Evolutionary conservation across 2,329 filamentous ascomycete genomes (phyloP).

Genomic region (Exophiala calicioides): DNA sequence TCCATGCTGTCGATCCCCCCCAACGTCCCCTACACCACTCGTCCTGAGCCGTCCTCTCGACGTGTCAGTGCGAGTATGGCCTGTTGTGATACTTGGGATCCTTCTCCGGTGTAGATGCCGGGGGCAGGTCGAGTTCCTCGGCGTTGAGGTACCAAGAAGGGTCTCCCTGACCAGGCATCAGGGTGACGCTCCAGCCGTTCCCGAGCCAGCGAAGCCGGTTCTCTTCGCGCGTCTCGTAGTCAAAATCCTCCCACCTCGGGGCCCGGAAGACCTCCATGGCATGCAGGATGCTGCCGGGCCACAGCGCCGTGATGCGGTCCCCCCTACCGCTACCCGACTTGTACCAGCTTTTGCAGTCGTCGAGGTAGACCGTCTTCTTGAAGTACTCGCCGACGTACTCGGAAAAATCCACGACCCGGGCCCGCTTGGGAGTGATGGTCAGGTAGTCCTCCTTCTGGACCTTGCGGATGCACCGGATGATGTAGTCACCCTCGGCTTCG

Average conservation of each 20-base stretch:
- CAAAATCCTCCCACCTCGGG: slow-evolving; percentile 47
- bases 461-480: slow-evolving; percentile 17
- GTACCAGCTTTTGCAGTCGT: slow-evolving; percentile 30
- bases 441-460: slow-evolving; percentile 20
- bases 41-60: too few relatives aligned
- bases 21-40: too few relatives aligned
- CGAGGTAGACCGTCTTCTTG: slow-evolving; percentile 14
- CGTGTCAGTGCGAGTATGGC: not conserved
- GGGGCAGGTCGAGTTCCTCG: not conserved
- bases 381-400: slow-evolving; percentile 12
- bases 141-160: not conserved
- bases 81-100: not conserved
- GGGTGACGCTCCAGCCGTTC: slow-evolving; percentile 11
- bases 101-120: not conserved
- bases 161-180: not conserved
- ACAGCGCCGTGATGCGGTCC: slow-evolving; percentile 48
- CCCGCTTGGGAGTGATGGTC: too few relatives aligned
- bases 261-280: slow-evolving; percentile 45
- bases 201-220: slow-evolving; percentile 36
- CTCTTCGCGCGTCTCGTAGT: slow-evolving; percentile 37
- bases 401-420: slow-evolving; percentile 1
- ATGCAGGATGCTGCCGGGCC: slow-evolving; percentile 53
- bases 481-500: slow-evolving; percentile 18
- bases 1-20: too few relatives aligned
- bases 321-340: slow-evolving; percentile 36